Conservation (phyloP, 2,329 filamentous ascomycete species). For the Chaetomium strumarium region DNA sequence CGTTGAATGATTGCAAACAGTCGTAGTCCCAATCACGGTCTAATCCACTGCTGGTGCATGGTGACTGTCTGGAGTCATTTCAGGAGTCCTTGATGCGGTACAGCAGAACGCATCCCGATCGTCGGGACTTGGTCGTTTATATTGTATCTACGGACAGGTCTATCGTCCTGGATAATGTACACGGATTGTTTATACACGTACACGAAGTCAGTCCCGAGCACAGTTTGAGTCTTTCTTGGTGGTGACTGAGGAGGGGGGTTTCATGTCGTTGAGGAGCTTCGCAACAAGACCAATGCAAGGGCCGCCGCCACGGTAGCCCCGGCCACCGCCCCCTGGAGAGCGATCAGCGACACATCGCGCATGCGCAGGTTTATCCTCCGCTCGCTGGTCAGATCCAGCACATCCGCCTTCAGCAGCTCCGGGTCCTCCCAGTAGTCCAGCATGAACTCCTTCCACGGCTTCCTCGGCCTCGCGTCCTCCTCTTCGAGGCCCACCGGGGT, state of each 20-base stretch:
- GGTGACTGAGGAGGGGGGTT: not conserved
- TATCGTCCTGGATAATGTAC: not conserved
- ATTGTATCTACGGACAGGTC: not conserved
- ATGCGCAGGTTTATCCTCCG: slow-evolving; percentile 57
- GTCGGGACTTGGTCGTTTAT: no score
- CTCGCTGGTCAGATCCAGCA: slow-evolving; percentile 60
- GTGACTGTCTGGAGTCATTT: no score
- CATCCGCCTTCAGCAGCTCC: slow-evolving; percentile 42
- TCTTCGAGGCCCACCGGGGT: not conserved
- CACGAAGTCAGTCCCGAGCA: not conserved
- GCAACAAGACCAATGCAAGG: slow-evolving; percentile 44
- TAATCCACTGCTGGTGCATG: no score
- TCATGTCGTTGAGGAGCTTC: slow-evolving; percentile 29
- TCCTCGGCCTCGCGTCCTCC: slow-evolving; percentile 11
- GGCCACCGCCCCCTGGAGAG: slow-evolving; percentile 58
- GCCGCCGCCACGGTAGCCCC: slow-evolving; percentile 58
- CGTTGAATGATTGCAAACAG: no score
- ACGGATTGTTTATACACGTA: not conserved
- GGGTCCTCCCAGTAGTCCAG: slow-evolving; percentile 31
- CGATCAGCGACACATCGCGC: slow-evolving; percentile 64
- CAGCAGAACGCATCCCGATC: no score
- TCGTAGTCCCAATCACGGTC: no score
- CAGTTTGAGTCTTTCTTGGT: not conserved
- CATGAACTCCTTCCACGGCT: slow-evolving; percentile 40
- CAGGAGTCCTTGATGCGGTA: no score